Evolutionary conservation across 2,329 filamentous ascomycete species (phyloP), one percentile per base, ranked within the genome.

Genomic region (Aspergillus hiratsukae): DNA sequence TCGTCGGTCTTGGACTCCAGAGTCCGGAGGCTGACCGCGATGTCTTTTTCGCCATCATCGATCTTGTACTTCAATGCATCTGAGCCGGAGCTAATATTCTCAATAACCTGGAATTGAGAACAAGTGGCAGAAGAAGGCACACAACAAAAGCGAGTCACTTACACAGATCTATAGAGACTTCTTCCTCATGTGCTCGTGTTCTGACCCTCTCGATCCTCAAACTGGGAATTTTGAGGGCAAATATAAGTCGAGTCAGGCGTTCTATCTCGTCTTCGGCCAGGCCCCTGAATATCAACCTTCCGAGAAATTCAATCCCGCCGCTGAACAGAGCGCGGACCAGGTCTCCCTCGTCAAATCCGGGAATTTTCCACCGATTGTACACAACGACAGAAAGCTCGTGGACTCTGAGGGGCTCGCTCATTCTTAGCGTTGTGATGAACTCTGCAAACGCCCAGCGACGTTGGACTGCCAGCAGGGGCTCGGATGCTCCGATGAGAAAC

Each of bases 1-100:
- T 88, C 23, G 65, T 88, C 35, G 84, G 83, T 0, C 68, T 85
- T 59, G 84, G 84, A 0, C 68, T 86, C 40, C 76, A 81, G 48
- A 78, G 76, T 54, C 71, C 70, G 31, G 75, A 74, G 23, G 61
- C 67, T 28, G 72, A 75, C 58, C 66, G 74, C 37, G 73, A 78
- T 64, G 66, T 69, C 3, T 78, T 77, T 64, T 76, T 76, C 62
- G 68, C 70, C 29, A 69, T 76, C 37, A 66, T 77, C 25, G 76
- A 78, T 56, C 69, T 78, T 55, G 74, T 75, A 37, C 61, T 76
- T 55, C 71, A 72, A 55, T 77, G 75, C 56, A 64, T 78, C 27
- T 77, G 66, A 70, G 14, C 23, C 11, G 52, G 11, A 29, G 17
- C 37, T 23, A 51, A 50, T 37, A 21, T 21, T 27, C 43, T 23